Evolutionary conservation across 768 basidiomycete species (phyloP), one percentile per base, ranked within the genome.

Genomic region (Suillus fuscotomentosus): DNA sequence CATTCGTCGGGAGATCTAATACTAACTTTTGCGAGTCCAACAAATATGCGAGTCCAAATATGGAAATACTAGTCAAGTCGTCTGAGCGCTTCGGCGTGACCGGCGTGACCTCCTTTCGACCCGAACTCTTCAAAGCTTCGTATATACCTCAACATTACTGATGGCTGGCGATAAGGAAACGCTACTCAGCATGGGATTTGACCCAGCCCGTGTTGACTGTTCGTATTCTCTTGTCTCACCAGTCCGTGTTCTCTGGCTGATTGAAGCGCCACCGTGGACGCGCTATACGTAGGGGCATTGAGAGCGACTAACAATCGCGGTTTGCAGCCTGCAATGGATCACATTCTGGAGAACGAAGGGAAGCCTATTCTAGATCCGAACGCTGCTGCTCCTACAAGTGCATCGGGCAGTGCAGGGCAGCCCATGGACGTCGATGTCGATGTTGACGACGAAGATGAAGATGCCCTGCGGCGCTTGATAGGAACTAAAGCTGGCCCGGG

Each of bases 311-410:
- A 82, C 42, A 87, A 88, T 69, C 85, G 91, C 36, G 97, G 95
- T 3, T 80, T 99, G 0, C 96, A 97, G 73, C 91, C 90, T 8
- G 92, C 91, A 24, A 92, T 95, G 91, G 95, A 97, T 70, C 89
- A 92, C 75, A 80, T 97, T 43, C 78, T 97, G 43, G 91, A 89
- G 75, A 84, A 98, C 71, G 89, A 92, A 60, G 85, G 86, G 6
- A 81, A 94, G 64, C 81, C 89, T 1, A 80, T 97, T 11, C 94
- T 95, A 11, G 86, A 91, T 72, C 75, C 86, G 5, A 76, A 77
- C 31, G 74, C 76, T 15, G 73, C 76, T 3, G 48, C 79, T 24
- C 63, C 78, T 0, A 41, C 64, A 0, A 1, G 68, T 67, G 22
- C 63, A 66, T 22, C 66, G 61, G 60, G 69, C 56, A 59, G 70